Percentiles rank a stretch among this genome's conserved stretches.
These are phyloP conservation scores for Tetracladium setigerum DNA, from an alignment of 495 filamentous ascomycete species.

Conservation along the genomic window DNA sequence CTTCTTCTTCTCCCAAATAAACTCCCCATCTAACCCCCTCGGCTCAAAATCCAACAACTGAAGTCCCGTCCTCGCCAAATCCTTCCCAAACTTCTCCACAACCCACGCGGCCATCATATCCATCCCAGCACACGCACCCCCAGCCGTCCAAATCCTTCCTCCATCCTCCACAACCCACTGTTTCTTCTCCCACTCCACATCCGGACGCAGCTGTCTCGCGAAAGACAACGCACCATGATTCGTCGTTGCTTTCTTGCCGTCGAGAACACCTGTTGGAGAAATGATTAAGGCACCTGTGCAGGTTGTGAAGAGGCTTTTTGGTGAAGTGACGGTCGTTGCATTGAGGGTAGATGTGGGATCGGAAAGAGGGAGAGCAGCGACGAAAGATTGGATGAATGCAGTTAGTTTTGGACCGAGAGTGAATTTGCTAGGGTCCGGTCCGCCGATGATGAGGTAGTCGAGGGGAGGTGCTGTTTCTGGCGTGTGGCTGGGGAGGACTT, in stretches of 20 bases:
- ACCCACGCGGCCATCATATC: constrained; percentile 32
- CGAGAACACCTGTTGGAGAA: constrained; percentile 14
- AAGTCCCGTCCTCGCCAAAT: constrained; percentile 12
- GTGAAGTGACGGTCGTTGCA: neutral
- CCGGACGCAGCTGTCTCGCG: constrained; percentile 17
- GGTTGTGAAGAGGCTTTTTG: constrained; percentile 18
- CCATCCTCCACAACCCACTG: constrained; percentile 27
- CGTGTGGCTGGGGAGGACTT: constrained; percentile 22
- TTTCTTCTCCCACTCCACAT: constrained; percentile 28
- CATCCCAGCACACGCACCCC: constrained; percentile 29
- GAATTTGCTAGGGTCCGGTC: constrained; percentile 12
- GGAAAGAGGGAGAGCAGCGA: constrained; percentile 18
- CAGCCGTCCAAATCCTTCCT: constrained; percentile 30
- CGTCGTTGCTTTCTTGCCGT: constrained; percentile 25
- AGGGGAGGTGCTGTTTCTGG: constrained; percentile 23
- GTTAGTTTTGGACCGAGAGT: constrained; percentile 15
- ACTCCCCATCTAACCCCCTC: constrained; percentile 6
- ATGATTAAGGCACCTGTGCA: constrained; percentile 25
- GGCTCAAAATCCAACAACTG: constrained; percentile 16
- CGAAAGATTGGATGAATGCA: constrained; percentile 22
- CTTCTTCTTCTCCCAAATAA: too few species aligned
- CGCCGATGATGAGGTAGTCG: constrained; percentile 25
- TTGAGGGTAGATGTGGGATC: constrained; percentile 15
- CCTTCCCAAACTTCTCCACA: constrained; percentile 22
- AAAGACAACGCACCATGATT: constrained; percentile 22